A percentile compares a stretch with the other conserved stretches of the same genome.
phyloP scores from a whole-genome alignment of 139 green algal species.

The Asterochloris sp. region DNA sequence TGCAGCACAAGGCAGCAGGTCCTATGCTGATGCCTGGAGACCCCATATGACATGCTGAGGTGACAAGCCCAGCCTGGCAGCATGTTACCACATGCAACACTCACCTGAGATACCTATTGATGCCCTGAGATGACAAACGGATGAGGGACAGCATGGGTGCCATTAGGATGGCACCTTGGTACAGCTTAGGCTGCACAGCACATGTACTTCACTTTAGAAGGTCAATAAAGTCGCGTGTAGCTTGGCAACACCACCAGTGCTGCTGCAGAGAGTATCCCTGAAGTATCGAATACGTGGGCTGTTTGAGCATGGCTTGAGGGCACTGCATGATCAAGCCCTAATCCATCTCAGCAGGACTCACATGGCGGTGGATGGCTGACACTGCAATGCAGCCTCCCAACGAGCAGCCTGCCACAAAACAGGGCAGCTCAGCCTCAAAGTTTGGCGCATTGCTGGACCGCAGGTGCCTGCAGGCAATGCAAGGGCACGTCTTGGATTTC shows the following conservation, averaged over 20 bases:
- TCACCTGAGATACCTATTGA: slow-evolving; percentile 55
- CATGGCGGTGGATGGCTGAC: slow-evolving; percentile 22
- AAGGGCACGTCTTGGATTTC: not conserved
- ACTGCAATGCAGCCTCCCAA: slow-evolving; percentile 69
- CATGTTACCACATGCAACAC: not conserved
- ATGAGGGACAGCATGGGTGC: slow-evolving; percentile 72
- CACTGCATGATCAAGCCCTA: not conserved
- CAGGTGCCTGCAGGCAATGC: not conserved
- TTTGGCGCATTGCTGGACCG: not conserved
- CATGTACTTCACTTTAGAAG: not conserved
- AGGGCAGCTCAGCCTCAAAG: slow-evolving; percentile 27
- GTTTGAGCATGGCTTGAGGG: too few relatives aligned
- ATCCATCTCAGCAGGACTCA: not conserved
- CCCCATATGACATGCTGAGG: not conserved
- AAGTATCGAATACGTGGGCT: too few relatives aligned
- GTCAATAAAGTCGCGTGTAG: not conserved
- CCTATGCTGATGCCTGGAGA: not conserved
- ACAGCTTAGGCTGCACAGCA: slow-evolving; percentile 25
- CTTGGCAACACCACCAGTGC: not conserved
- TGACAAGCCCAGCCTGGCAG: not conserved
- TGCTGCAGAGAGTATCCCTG: not conserved
- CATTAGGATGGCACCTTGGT: slow-evolving; percentile 52
- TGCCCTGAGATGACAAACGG: slow-evolving; percentile 42
- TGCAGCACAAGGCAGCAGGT: not conserved
- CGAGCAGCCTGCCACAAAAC: slow-evolving; percentile 56